These are phyloP conservation scores for Hura crepitans DNA, from an alignment of 441 rosid genomes.

Conservation along the genomic window DNA sequence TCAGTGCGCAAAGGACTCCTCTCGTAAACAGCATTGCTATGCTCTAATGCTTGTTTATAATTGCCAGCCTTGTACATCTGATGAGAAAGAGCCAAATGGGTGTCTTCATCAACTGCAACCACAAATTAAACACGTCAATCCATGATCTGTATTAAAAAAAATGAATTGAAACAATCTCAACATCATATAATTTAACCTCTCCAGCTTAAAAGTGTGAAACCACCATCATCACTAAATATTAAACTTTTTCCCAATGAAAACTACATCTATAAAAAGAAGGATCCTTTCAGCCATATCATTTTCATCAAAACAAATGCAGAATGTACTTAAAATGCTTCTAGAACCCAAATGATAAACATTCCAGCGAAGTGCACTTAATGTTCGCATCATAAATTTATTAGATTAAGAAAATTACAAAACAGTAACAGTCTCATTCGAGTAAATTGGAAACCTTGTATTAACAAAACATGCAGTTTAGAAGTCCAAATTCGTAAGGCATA, in stretches of 20 bases:
- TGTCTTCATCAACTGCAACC: slow-evolving; percentile 71
- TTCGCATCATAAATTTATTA: too few species aligned
- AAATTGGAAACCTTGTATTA: background rate
- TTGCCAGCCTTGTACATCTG: slow-evolving; percentile 80
- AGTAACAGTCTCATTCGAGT: background rate
- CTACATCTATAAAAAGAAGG: too few species aligned
- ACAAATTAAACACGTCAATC: background rate
- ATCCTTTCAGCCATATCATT: background rate
- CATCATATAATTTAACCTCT: background rate
- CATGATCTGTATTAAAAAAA: background rate
- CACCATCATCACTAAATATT: background rate
- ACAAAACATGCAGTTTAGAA: background rate
- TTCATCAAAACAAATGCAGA: slow-evolving; percentile 1
- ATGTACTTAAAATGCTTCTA: background rate
- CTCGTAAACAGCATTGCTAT: slow-evolving; percentile 74
- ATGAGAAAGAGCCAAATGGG: slow-evolving; percentile 71
- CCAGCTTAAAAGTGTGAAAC: background rate
- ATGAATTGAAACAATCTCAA: background rate
- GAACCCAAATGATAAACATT: background rate
- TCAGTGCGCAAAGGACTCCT: slow-evolving; percentile 79
- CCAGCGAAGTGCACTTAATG: too few species aligned
- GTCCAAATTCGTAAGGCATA: background rate
- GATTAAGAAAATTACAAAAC: background rate
- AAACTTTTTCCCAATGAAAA: background rate
- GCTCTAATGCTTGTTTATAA: slow-evolving; percentile 77